Conservation (phyloP, 371 early-diverging fungal species). For the Mucor piriformis region DNA sequence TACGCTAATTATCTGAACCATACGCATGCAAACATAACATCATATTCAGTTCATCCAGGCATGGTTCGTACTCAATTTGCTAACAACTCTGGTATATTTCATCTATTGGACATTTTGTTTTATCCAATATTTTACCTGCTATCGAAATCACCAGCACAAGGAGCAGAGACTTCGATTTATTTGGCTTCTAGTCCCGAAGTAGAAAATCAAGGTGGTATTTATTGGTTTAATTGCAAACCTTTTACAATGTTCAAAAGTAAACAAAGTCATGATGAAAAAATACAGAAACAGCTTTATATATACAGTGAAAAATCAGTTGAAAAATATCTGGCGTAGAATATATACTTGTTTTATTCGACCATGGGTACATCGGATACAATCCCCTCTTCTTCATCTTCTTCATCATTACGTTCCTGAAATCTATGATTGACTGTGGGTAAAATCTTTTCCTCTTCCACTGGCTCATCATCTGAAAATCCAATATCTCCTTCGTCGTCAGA, state of each 20-base stretch:
- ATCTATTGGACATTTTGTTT: not conserved
- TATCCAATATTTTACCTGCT: constrained; percentile 9
- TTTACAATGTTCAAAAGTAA: constrained; percentile 3
- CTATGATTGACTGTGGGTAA: constrained; percentile 9
- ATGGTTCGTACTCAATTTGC: constrained; percentile 40
- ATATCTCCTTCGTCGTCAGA: constrained; percentile 40
- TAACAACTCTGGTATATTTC: constrained; percentile 1
- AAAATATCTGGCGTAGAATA: constrained; percentile 3
- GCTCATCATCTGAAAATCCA: constrained; percentile 19
- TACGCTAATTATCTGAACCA: constrained; percentile 58
- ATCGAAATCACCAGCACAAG: constrained; percentile 18
- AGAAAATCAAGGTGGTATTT: constrained; percentile 3
- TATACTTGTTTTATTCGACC: constrained; percentile 14
- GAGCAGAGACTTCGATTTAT: constrained; percentile 25
- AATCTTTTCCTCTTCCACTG: constrained; percentile 11
- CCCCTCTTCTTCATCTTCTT: constrained; percentile 32
- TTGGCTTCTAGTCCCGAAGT: constrained; percentile 11
- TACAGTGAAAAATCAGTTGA: constrained; percentile 2
- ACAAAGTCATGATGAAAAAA: not conserved
- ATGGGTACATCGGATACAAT: constrained; percentile 25
- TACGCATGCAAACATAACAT: constrained; percentile 41
- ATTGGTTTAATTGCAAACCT: constrained; percentile 9
- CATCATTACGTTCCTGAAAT: constrained; percentile 29
- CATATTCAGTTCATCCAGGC: constrained; percentile 67
- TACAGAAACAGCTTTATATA: not conserved